Base-by-base conservation (phyloP, 352 stramenopile species). In the Phytophthora constricta region DNA sequence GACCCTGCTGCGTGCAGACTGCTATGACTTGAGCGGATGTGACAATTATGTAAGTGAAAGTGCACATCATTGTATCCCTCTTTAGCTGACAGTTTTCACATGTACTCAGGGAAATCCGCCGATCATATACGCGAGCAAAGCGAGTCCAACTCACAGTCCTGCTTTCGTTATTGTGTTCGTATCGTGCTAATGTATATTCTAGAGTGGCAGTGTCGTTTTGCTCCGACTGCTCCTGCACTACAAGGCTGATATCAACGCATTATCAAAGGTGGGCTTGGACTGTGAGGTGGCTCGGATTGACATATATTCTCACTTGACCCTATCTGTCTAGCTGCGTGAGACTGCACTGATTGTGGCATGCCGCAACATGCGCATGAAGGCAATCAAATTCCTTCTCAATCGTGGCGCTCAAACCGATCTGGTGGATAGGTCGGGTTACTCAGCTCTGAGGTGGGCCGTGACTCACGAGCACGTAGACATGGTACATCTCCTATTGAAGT, bases 111-210 rank as follows among this genome's bases (percentile, higher is more conserved):
- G 80, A 0, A 65, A 85, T 1, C 80, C 80, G 4, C 74, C 79
- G 31, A 87, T 91, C 31, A 58, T 91, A 17, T 89, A 91, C 33
- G 80, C 82, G 14, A 82, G 72, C 16, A 88, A 84, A 65, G 78
- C 87, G 14, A 42, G 34, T 42, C 11, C 33, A n/a, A 25, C n/a
- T 31, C 13, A 53, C 14, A 28, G 34, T 46, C 14, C 27, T 10
- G 48, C n/a, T 23, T 28, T 46, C 26, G 20, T 34, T 57, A n/a
- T 17, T 59, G 28, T 16, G 8, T 57, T 23, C 4, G 16, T 46
- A 8, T 45, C 19, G 16, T 14, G 33, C 34, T 47, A 14, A 20
- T n/a, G 22, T 57, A 0, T 31, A 10, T 47, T 48, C 62, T n/a
- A 89, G 79, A 63, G 75, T 37, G 80, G 80, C 7, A 86, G 76